Conservation (phyloP, 495 filamentous ascomycete species). For the Aspergillus sclerotiicarbonarius region DNA sequence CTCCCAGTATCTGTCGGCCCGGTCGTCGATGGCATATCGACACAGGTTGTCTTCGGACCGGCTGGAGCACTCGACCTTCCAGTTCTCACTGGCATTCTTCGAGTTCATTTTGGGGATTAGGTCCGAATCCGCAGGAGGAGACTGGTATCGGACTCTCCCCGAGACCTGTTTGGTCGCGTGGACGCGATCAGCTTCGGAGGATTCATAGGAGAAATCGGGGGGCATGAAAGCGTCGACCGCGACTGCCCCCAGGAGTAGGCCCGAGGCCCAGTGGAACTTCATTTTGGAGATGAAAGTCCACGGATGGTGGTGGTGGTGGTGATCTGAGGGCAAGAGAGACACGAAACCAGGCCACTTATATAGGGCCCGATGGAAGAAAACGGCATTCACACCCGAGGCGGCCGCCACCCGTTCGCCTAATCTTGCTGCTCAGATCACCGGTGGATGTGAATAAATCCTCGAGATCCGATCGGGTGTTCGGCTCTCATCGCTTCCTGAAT, state of each 20-base stretch:
- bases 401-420: too few relatives aligned
- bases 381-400: too few relatives aligned
- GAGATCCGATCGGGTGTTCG: too few relatives aligned
- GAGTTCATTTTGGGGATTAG: conserved; percentile 5
- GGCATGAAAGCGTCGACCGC: conserved; percentile 8
- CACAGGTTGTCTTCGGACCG: not conserved
- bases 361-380: too few relatives aligned
- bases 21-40: conserved; percentile 3
- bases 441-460: too few relatives aligned
- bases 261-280: conserved; percentile 4
- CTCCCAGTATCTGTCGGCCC: not conserved
- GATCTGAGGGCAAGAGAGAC: not conserved
- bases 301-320: too few relatives aligned
- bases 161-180: not conserved
- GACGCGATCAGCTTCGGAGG: conserved; percentile 4
- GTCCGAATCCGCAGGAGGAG: conserved; percentile 2
- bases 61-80: not conserved
- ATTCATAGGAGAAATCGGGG: conserved; percentile 5
- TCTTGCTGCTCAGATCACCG: too few relatives aligned
- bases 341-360: too few relatives aligned
- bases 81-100: not conserved
- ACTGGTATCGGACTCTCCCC: conserved; percentile 4
- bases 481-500: too few relatives aligned
- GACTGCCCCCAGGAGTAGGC: conserved; percentile 6
- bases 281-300: not conserved